Conservation (phyloP, 805 yeast genomes). For the Barnettozyma pratensis region DNA sequence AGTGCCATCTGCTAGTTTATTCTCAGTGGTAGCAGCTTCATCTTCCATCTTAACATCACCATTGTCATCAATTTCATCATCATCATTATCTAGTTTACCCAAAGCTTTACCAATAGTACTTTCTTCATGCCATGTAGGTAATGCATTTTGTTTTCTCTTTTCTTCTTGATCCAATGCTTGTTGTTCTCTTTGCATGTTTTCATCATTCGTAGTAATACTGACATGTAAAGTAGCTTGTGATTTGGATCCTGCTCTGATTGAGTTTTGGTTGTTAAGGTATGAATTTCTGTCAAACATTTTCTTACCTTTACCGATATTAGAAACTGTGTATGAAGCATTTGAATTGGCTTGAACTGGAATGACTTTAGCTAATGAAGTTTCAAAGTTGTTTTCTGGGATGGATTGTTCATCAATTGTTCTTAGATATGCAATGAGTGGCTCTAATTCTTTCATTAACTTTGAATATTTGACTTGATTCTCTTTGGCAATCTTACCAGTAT, state of each 20-base stretch:
- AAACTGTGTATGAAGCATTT: constrained; percentile 62
- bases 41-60: constrained; percentile 25
- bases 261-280: constrained; percentile 33
- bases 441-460: constrained; percentile 80
- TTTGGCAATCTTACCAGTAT: constrained; percentile 74
- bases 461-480: constrained; percentile 79
- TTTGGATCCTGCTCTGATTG: constrained; percentile 51
- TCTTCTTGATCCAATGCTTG: constrained; percentile 61
- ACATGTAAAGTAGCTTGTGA: constrained; percentile 87
- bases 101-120: constrained; percentile 76
- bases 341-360: constrained; percentile 78
- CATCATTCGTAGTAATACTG: constrained; percentile 81
- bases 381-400: constrained; percentile 86
- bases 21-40: constrained; percentile 5
- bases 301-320: constrained; percentile 38
- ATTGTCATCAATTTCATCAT: constrained; percentile 50
- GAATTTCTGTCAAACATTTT: constrained; percentile 37
- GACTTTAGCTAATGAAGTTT: constrained; percentile 72
- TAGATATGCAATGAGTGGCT: constrained; percentile 78
- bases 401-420: constrained; percentile 76
- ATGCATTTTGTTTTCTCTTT: constrained; percentile 83
- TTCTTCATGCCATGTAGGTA: constrained; percentile 94
- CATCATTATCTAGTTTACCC: constrained; percentile 52
- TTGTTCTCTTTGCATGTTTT: constrained; percentile 60
- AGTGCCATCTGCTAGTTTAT: constrained; percentile 12